Conservation (phyloP, 352 stramenopile species). For the Phytophthora macrochlamydospora region DNA sequence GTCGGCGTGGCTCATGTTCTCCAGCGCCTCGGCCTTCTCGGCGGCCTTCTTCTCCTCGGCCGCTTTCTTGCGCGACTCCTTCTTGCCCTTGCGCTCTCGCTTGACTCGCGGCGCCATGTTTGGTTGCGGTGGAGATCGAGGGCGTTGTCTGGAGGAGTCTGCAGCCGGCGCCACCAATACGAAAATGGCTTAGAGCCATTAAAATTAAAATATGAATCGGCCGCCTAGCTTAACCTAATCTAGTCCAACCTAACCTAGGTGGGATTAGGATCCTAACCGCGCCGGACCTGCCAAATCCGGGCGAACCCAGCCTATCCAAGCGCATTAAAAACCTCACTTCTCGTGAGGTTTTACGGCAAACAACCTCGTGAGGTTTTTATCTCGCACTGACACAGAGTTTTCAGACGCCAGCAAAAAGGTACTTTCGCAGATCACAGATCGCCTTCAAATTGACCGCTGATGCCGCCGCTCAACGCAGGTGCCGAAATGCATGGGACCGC, state of each 20-base stretch:
- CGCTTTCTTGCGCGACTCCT: constrained; percentile 75
- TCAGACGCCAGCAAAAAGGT: too few species aligned
- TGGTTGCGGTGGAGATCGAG: constrained; percentile 18
- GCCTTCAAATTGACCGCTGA: too few species aligned
- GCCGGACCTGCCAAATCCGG: neutral
- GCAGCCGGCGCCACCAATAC: constrained; percentile 32
- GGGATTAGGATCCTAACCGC: neutral
- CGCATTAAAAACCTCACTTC: too few species aligned
- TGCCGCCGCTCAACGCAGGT: too few species aligned
- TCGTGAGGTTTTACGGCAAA: too few species aligned
- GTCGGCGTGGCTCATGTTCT: constrained; percentile 84
- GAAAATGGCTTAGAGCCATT: constrained; percentile 21
- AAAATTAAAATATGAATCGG: constrained; percentile 15
- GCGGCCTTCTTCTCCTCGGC: constrained; percentile 82
- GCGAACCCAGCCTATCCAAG: too few species aligned
- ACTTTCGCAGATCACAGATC: too few species aligned
- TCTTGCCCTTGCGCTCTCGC: constrained; percentile 82
- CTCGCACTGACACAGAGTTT: too few species aligned
- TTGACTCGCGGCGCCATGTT: constrained; percentile 71
- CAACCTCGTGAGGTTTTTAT: too few species aligned
- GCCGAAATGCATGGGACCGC: too few species aligned
- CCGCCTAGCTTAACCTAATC: constrained; percentile 15
- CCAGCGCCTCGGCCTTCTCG: constrained; percentile 65
- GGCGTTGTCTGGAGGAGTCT: constrained; percentile 8
- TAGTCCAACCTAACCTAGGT: constrained; percentile 19